Conservation (phyloP, 2,329 filamentous ascomycete species). For the Penicillium crustosum region DNA sequence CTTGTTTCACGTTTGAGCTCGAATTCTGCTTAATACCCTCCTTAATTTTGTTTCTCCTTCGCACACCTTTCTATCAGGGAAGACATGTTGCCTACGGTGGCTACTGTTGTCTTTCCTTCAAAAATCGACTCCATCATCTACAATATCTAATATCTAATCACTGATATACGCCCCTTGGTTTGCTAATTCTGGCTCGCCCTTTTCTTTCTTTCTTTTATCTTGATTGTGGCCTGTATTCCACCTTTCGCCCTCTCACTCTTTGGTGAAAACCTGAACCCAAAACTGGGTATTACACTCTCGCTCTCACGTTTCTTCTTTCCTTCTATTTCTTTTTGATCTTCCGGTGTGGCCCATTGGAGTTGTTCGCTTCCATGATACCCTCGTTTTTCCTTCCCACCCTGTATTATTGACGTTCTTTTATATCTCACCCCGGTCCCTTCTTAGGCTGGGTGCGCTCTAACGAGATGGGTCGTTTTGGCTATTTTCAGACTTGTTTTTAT, state of each 20-base stretch:
- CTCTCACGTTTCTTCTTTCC: not conserved
- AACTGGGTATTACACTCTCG: not conserved
- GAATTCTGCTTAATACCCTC: slow-evolving; percentile 9
- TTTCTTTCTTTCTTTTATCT: not conserved
- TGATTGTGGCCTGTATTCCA: not conserved
- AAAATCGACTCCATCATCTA: slow-evolving; percentile 8
- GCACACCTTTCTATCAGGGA: not conserved
- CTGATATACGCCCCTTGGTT: slow-evolving; percentile 16
- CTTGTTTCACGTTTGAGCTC: not conserved
- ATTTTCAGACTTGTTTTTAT: not conserved
- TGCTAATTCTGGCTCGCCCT: not conserved
- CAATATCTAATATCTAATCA: slow-evolving; percentile 29
- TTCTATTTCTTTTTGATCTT: not conserved
- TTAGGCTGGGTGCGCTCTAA: not conserved
- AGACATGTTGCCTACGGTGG: not conserved
- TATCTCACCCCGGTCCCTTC: not conserved
- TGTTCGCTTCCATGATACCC: slow-evolving; percentile 13
- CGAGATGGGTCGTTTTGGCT: not conserved
- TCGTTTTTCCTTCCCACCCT: slow-evolving; percentile 1
- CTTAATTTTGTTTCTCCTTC: not conserved
- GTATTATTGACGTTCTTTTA: slow-evolving; percentile 9
- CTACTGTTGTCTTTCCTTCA: not conserved
- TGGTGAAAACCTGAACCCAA: not conserved
- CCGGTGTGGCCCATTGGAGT: slow-evolving; percentile 8
- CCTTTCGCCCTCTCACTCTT: not conserved